Evolutionary conservation across 2,329 filamentous ascomycete species (phyloP).

Genomic region (Hymenoscyphus scutula): DNA sequence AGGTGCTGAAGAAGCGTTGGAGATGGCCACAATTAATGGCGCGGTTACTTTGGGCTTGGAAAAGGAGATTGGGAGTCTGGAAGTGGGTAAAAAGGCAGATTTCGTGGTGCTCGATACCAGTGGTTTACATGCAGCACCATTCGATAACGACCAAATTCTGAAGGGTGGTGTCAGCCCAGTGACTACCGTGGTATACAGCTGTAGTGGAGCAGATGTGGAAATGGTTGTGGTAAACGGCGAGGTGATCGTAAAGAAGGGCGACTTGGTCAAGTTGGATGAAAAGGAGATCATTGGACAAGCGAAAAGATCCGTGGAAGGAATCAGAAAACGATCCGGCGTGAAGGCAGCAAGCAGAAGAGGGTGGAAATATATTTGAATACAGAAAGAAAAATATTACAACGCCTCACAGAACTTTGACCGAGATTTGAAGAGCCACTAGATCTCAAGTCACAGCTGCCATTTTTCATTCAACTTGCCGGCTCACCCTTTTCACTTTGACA

Average conservation of each 20-base stretch:
- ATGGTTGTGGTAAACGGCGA: slow-evolving; percentile 33
- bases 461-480: too few species aligned
- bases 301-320: slow-evolving; percentile 23
- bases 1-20: slow-evolving; percentile 45
- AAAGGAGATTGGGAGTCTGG: slow-evolving; percentile 50
- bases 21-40: slow-evolving; percentile 52
- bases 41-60: slow-evolving; percentile 51
- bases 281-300: slow-evolving; percentile 22
- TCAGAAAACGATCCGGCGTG: slow-evolving; percentile 24
- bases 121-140: slow-evolving; percentile 36
- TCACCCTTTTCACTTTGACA: too few species aligned
- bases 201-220: slow-evolving; percentile 29
- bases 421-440: too few species aligned
- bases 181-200: slow-evolving; percentile 36
- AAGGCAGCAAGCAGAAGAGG: slow-evolving; percentile 23
- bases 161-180: slow-evolving; percentile 39
- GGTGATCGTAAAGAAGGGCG: slow-evolving; percentile 27
- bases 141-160: slow-evolving; percentile 36
- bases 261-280: slow-evolving; percentile 30
- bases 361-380: slow-evolving; percentile 25
- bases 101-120: slow-evolving; percentile 50
- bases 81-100: slow-evolving; percentile 54
- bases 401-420: too few species aligned
- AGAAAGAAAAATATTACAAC: too few species aligned
- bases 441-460: too few species aligned